phyloP scores from a whole-genome alignment of 2,329 filamentous ascomycete genomes.

The Calonectria honghensis region DNA sequence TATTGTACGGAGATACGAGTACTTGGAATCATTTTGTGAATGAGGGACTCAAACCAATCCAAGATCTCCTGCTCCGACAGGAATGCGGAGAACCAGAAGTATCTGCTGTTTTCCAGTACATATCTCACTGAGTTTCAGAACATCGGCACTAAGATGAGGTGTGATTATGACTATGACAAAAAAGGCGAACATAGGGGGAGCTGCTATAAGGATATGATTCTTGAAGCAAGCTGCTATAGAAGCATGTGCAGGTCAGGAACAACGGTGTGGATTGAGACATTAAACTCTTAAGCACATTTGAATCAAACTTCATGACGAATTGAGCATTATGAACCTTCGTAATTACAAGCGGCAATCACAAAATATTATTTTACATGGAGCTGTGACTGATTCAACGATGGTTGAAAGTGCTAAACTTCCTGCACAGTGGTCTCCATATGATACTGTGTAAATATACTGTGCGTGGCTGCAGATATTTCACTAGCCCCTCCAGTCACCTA shows the following conservation, averaged over 20 bases:
- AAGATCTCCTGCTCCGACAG: slow-evolving; percentile 92
- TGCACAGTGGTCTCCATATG: neutral
- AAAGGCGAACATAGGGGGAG: neutral
- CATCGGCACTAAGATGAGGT: neutral
- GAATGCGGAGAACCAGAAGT: slow-evolving; percentile 87
- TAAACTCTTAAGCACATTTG: neutral
- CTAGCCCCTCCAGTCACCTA: neutral
- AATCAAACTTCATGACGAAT: neutral
- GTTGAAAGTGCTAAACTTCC: neutral
- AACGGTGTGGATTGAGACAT: neutral
- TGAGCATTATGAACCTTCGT: neutral
- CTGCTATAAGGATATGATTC: neutral
- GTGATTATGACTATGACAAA: neutral
- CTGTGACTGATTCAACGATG: neutral
- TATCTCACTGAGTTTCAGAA: slow-evolving; percentile 80
- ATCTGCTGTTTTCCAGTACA: slow-evolving; percentile 98
- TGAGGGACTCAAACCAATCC: slow-evolving; percentile 85
- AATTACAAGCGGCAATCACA: neutral
- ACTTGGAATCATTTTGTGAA: slow-evolving; percentile 99
- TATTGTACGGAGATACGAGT: slow-evolving; percentile 98
- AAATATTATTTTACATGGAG: neutral
- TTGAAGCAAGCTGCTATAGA: too few species aligned
- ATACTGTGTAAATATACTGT: neutral
- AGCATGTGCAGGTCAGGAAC: neutral
- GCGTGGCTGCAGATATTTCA: neutral